Evolutionary conservation across 192 early-diverging fungal species (phyloP), one percentile per base, ranked within the genome.

Genomic region (Rhizophagus sp.): DNA sequence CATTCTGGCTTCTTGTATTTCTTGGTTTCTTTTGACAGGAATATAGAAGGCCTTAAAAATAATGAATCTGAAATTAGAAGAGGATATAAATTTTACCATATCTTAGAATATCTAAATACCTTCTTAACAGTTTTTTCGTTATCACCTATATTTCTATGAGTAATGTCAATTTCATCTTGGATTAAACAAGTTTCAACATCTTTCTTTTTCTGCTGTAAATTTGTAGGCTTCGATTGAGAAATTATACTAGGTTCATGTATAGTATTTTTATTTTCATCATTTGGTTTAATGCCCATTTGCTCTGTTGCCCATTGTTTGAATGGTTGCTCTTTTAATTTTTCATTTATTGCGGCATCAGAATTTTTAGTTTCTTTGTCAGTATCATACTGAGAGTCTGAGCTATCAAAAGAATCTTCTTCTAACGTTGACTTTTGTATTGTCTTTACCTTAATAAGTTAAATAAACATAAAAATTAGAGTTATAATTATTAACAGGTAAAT

Each of bases 1-100:
- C 47, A 93, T 81, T 22, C 98, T 93, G 52, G 91, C 87, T 50
- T 90, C 86, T 75, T 95, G 92, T 30, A 97, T 92, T 52, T 88
- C 88, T 39, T 93, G 90, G 3, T 88, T 81, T 34, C 98, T 90
- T 77, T 93, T 82, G 9, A 99, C 92, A 27, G 87, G 84, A 13
- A 98, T 93, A 84, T 89, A 92, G 81, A 93, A 95, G 8, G 90
- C 86, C 79, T 90, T 44, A 73, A 61, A 12, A 73, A 39, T 69
- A 57, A 66, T 44, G 13, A 4, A 6, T 78, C 2, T 2, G 27
- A 22, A 41, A 22, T 67, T 10, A 41, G 3, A 36, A 11, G 36
- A 71, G 36, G 0, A n/a, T n/a, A 22, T 6, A 2, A 61, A 3
- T 12, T 47, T 12, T 47, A 47, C 8, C 10, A 44, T 44, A 47